Evolutionary conservation across 257 asterid genomes (phyloP).

Genomic region (Fraxinus cuspidata): DNA sequence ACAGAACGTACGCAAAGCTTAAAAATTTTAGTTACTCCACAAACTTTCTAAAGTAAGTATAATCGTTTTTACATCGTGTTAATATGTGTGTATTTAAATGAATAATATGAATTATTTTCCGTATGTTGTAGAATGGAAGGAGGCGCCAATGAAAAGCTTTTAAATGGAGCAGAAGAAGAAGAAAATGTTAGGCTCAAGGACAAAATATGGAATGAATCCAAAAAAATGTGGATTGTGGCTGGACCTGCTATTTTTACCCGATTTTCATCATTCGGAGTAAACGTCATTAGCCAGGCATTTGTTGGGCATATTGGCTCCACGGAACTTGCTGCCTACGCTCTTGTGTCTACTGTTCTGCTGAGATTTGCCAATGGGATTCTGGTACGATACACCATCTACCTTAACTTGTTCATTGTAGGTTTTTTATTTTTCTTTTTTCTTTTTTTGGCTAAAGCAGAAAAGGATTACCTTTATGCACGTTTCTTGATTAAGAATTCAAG

Average conservation of each 20-base stretch:
- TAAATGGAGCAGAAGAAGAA: slow-evolving; percentile 8
- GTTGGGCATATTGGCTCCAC: slow-evolving; percentile 66
- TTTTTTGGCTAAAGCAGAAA: no score
- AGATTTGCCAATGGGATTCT: slow-evolving; percentile 56
- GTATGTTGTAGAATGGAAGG: slow-evolving; percentile 34
- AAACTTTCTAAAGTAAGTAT: no score
- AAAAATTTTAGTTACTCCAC: no score
- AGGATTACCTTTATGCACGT: no score
- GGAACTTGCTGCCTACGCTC: slow-evolving; percentile 64
- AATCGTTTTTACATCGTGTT: no score
- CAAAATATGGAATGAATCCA: slow-evolving; percentile 49
- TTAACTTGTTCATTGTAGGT: not conserved
- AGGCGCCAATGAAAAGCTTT: slow-evolving; percentile 21
- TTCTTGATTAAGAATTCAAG: no score
- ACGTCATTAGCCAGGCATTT: slow-evolving; percentile 65
- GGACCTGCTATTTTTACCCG: slow-evolving; percentile 68
- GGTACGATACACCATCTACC: slow-evolving; percentile 30
- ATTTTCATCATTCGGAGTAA: slow-evolving; percentile 45
- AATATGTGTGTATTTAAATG: no score
- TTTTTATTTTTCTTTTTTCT: not conserved
- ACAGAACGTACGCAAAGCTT: no score
- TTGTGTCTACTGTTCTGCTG: slow-evolving; percentile 48
- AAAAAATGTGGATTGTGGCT: slow-evolving; percentile 69
- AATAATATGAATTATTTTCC: no score
- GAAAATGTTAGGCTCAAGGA: slow-evolving; percentile 17